phyloP scores from a whole-genome alignment of 2,329 filamentous ascomycete genomes.

The Penicillium sp. region DNA sequence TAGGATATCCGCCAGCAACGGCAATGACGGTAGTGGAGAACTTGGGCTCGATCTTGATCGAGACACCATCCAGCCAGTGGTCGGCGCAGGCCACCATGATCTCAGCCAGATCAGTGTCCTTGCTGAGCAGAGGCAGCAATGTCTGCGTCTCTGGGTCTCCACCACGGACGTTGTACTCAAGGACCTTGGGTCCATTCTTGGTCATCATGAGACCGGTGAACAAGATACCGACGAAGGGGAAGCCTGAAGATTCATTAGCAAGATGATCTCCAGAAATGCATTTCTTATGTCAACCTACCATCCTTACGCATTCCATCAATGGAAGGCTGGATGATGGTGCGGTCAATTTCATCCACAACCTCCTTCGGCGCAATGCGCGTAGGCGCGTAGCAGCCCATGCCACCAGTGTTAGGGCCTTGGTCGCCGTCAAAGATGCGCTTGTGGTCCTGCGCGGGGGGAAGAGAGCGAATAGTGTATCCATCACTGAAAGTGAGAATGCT shows the following conservation, averaged over 20 bases:
- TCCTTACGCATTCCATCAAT: slow-evolving; percentile 84
- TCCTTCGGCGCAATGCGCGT: slow-evolving; percentile 72
- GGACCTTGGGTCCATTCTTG: slow-evolving; percentile 69
- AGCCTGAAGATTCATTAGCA: slow-evolving; percentile 25
- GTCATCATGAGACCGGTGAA: slow-evolving; percentile 83
- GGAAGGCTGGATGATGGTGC: slow-evolving; percentile 81
- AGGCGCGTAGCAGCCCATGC: slow-evolving; percentile 97
- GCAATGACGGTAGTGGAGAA: slow-evolving; percentile 92
- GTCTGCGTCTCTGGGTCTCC: slow-evolving; percentile 91
- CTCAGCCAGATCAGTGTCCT: slow-evolving; percentile 78
- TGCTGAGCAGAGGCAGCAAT: slow-evolving; percentile 70
- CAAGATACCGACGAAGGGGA: slow-evolving; percentile 45
- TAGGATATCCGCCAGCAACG: slow-evolving; percentile 86
- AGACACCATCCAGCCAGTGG: slow-evolving; percentile 66
- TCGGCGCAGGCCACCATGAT: slow-evolving; percentile 82
- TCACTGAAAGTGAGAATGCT: slow-evolving; percentile 90
- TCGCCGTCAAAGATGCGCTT: slow-evolving; percentile 92
- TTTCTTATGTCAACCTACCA: slow-evolving; percentile 61
- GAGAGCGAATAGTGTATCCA: slow-evolving; percentile 73
- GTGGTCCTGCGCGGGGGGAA: slow-evolving; percentile 93
- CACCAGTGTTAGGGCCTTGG: slow-evolving; percentile 86
- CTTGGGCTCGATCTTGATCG: slow-evolving; percentile 62
- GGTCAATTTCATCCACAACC: slow-evolving; percentile 73
- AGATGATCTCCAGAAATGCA: slow-evolving; percentile 64
- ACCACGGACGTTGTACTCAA: slow-evolving; percentile 92